A percentile compares a stretch with the other conserved stretches of the same genome.
phyloP scores from a whole-genome alignment of 352 stramenopile genomes.

The Pythium scleroteichum region DNA sequence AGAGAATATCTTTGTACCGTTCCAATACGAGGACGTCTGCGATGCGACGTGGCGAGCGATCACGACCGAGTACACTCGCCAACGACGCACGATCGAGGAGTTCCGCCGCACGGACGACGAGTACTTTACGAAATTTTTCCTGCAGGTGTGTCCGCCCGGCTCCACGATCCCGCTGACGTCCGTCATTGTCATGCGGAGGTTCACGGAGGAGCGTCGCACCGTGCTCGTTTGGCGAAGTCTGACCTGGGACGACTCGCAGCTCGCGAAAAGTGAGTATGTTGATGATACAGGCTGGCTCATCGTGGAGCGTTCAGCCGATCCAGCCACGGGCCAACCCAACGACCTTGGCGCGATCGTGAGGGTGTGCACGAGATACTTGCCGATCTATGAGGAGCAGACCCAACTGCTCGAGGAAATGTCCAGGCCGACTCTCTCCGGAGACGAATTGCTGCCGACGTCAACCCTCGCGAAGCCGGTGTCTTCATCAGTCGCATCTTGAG shows the following conservation, averaged over 20 bases:
- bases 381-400: conserved; percentile 1
- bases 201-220: conserved; percentile 4
- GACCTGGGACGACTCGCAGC: neutral
- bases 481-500: neutral
- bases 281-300: conserved; percentile 17
- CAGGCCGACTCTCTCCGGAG: neutral
- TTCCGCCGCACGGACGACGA: conserved; percentile 14
- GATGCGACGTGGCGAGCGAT: conserved; percentile 14
- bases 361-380: conserved; percentile 13
- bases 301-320: neutral
- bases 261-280: neutral
- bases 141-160: neutral
- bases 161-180: neutral
- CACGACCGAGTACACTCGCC: conserved; percentile 17
- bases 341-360: neutral
- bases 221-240: conserved; percentile 17
- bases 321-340: neutral
- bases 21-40: conserved; percentile 15
- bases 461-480: no score
- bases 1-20: conserved; percentile 12
- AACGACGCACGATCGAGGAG: conserved; percentile 4
- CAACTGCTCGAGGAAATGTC: neutral
- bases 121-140: conserved; percentile 4
- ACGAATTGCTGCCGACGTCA: no score
- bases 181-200: conserved; percentile 12